These are phyloP conservation scores for Pleurotus platypus DNA, from an alignment of 768 basidiomycete genomes.

Conservation along the genomic window DNA sequence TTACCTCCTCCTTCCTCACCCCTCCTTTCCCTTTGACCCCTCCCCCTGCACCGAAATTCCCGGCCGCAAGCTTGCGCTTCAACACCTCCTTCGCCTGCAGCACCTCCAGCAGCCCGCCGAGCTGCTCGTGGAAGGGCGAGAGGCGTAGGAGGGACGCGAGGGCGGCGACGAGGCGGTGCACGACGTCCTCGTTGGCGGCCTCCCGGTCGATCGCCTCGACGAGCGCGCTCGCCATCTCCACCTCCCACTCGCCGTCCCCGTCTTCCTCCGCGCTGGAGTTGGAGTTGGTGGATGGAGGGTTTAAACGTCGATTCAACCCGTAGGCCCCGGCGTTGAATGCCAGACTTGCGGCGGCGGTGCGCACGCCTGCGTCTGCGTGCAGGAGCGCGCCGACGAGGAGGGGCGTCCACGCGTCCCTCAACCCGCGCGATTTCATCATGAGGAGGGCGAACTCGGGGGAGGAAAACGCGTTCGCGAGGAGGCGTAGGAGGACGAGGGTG, in stretches of 20 bases:
- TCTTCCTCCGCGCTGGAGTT: conserved; percentile 46
- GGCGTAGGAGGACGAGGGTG: conserved; percentile 60
- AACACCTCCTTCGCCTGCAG: conserved; percentile 58
- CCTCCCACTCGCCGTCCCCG: conserved; percentile 61
- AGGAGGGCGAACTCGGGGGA: conserved; percentile 37
- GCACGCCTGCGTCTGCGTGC: conserved; percentile 62
- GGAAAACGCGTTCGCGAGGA: conserved; percentile 68
- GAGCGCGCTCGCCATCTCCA: conserved; percentile 81
- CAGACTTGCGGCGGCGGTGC: conserved; percentile 79
- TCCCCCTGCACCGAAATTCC: conserved; percentile 37
- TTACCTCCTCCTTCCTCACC: conserved; percentile 63
- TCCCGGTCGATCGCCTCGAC: conserved; percentile 76
- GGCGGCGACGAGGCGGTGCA: conserved; percentile 79
- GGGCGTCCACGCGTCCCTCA: conserved; percentile 36
- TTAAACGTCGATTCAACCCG: too few relatives aligned
- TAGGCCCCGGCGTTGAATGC: conserved; percentile 72
- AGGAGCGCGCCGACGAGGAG: conserved; percentile 67
- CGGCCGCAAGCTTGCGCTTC: conserved; percentile 51
- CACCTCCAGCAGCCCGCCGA: conserved; percentile 63
- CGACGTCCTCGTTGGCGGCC: conserved; percentile 77
- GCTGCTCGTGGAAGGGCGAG: conserved; percentile 64
- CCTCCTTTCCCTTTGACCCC: conserved; percentile 42
- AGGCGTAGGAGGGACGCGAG: conserved; percentile 73
- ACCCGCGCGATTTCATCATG: conserved; percentile 24
- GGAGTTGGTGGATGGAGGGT: too few relatives aligned